Evolutionary conservation across 148 eudicot species (phyloP).

Genomic region (Rhododendron simsii): DNA sequence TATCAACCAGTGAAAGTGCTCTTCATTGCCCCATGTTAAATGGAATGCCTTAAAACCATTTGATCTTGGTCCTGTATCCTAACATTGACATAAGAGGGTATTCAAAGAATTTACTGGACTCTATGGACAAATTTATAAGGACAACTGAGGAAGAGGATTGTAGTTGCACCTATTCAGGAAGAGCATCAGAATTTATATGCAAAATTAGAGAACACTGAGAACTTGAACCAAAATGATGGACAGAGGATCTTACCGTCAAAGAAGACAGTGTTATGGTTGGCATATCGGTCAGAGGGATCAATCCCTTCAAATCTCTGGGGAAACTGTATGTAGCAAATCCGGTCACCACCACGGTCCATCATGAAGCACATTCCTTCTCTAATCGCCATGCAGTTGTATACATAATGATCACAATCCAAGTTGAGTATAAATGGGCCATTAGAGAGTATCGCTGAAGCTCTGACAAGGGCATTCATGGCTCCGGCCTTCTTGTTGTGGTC

Average conservation of each 20-base stretch:
- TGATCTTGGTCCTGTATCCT: not conserved
- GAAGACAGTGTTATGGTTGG: slow-evolving; percentile 91
- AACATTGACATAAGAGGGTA: not conserved
- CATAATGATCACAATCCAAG: slow-evolving; percentile 86
- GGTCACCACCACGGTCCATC: slow-evolving; percentile 97
- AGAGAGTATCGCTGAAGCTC: slow-evolving; percentile 84
- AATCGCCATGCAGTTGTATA: slow-evolving; percentile 69
- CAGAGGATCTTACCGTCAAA: slow-evolving; percentile 51
- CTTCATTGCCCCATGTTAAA: not conserved
- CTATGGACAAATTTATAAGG: not conserved
- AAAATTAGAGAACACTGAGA: not conserved
- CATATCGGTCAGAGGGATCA: slow-evolving; percentile 91
- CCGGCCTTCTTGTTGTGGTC: slow-evolving; percentile 97
- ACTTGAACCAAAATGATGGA: not conserved
- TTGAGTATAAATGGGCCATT: slow-evolving; percentile 90
- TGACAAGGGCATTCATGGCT: slow-evolving; percentile 87
- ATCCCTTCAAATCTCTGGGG: slow-evolving; percentile 94
- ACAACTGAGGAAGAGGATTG: not conserved
- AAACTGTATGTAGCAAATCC: slow-evolving; percentile 79
- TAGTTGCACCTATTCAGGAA: not conserved
- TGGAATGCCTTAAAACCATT: not conserved
- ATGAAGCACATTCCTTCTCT: slow-evolving; percentile 91
- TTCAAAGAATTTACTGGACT: not conserved
- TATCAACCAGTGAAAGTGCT: not conserved
- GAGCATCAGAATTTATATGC: not conserved